Percentiles rank a stretch among this genome's conserved stretches.
Conservation (phyloP, 768 basidiomycete species). For the Wakefieldia striispora region DNA sequence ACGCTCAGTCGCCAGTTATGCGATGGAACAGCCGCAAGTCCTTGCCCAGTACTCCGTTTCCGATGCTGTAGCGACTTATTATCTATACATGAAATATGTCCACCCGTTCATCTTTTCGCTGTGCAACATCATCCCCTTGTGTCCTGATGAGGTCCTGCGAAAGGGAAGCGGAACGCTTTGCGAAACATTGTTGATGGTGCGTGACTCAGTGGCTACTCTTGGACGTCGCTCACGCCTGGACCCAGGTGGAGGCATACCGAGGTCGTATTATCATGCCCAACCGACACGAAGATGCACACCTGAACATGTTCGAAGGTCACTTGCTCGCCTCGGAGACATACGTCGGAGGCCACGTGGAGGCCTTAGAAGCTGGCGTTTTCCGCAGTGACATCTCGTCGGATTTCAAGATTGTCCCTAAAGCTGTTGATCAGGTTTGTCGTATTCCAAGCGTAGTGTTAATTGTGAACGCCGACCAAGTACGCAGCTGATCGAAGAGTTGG, state of each 20-base stretch:
- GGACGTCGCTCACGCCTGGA: constrained; percentile 4
- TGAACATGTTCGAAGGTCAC: constrained; percentile 94
- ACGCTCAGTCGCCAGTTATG: constrained; percentile 60
- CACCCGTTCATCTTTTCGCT: constrained; percentile 99
- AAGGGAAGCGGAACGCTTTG: constrained; percentile 97
- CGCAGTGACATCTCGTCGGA: constrained; percentile 92
- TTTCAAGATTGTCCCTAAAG: constrained; percentile 90
- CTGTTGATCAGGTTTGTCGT: constrained; percentile 71
- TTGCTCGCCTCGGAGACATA: constrained; percentile 97
- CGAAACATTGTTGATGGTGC: constrained; percentile 95
- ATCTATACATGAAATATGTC: constrained; percentile 99
- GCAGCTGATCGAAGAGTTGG: constrained; percentile 91
- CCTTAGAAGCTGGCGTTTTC: constrained; percentile 97
- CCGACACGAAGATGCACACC: constrained; percentile 88
- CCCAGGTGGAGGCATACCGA: constrained; percentile 91
- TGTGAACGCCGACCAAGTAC: not conserved
- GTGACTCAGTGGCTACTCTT: constrained; percentile 19
- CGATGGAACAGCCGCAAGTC: constrained; percentile 90
- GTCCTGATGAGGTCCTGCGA: constrained; percentile 92
- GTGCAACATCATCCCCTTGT: constrained; percentile 97
- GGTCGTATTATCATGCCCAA: constrained; percentile 97
- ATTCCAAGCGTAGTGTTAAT: not conserved
- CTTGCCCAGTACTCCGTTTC: constrained; percentile 99
- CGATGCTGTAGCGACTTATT: constrained; percentile 99
- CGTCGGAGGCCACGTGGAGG: constrained; percentile 98